Evolutionary conservation across 257 asterid genomes (phyloP).

Genomic region (Solanum sejunctum): DNA sequence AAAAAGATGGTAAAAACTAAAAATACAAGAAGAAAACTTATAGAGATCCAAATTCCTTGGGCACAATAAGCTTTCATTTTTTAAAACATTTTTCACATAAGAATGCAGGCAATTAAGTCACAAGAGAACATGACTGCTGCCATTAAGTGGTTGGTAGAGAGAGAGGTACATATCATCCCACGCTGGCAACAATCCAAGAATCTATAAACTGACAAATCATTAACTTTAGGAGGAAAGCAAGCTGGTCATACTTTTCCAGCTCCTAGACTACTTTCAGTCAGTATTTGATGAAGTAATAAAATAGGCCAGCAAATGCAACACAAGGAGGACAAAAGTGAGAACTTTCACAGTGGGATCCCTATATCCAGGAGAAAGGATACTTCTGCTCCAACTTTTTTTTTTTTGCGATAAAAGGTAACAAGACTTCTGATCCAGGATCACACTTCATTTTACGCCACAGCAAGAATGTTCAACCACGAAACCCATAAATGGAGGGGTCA

Average conservation of each 20-base stretch:
- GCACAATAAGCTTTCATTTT: neutral
- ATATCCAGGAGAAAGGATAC: neutral
- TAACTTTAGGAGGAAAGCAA: neutral
- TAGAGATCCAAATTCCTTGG: neutral
- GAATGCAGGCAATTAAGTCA: neutral
- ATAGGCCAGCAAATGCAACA: neutral
- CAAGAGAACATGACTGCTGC: neutral
- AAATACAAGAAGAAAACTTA: neutral
- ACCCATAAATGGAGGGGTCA: neutral
- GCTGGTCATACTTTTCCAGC: neutral
- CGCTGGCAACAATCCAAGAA: neutral
- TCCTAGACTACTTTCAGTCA: neutral
- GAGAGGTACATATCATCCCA: neutral
- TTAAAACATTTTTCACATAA: neutral
- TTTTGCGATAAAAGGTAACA: too few species aligned
- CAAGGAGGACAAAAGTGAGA: neutral
- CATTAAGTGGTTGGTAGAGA: neutral
- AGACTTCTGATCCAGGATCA: neutral
- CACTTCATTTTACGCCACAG: neutral
- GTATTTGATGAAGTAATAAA: neutral
- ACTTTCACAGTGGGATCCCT: neutral
- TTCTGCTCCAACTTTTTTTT: neutral
- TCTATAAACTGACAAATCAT: neutral
- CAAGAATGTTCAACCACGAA: neutral
- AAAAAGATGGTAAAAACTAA: conserved; percentile 8